These are phyloP conservation scores for Exidia glandulosa DNA, from an alignment of 768 basidiomycete genomes.

Conservation along the genomic window DNA sequence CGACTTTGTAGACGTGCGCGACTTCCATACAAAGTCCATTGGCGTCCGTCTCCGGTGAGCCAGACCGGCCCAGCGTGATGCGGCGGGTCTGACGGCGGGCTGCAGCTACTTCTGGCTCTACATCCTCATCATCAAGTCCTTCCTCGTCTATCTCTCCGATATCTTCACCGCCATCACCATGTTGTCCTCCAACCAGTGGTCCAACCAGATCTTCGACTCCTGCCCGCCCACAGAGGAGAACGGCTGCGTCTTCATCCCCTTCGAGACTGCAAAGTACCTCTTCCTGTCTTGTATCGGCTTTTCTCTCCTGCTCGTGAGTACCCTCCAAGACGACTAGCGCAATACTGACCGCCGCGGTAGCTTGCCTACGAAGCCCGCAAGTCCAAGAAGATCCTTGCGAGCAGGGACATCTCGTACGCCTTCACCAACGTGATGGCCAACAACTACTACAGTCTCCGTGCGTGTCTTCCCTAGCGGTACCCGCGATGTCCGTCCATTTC, in stretches of 20 bases:
- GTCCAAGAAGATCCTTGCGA: constrained; percentile 85
- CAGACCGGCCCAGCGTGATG: neutral
- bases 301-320: constrained; percentile 83
- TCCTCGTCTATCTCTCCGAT: constrained; percentile 94
- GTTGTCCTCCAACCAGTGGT: constrained; percentile 85
- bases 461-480: constrained; percentile 19
- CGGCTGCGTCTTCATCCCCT: constrained; percentile 78
- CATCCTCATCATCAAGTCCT: constrained; percentile 85
- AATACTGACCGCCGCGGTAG: constrained; percentile 25
- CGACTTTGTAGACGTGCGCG: constrained; percentile 89
- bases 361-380: constrained; percentile 88
- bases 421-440: constrained; percentile 98
- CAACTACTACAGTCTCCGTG: constrained; percentile 90
- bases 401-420: constrained; percentile 93
- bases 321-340: neutral
- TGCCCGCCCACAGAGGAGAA: constrained; percentile 40
- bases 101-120: constrained; percentile 87
- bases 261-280: constrained; percentile 86
- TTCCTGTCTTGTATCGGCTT: constrained; percentile 98
- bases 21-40: constrained; percentile 83
- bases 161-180: constrained; percentile 96
- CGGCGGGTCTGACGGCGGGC: neutral
- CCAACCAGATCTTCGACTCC: constrained; percentile 77
- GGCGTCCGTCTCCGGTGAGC: constrained; percentile 72
- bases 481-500: constrained; percentile 1